Evolutionary conservation across 2,329 filamentous ascomycete species (phyloP), one percentile per base, ranked within the genome.

Genomic region (Huntiella moniliformis): DNA sequence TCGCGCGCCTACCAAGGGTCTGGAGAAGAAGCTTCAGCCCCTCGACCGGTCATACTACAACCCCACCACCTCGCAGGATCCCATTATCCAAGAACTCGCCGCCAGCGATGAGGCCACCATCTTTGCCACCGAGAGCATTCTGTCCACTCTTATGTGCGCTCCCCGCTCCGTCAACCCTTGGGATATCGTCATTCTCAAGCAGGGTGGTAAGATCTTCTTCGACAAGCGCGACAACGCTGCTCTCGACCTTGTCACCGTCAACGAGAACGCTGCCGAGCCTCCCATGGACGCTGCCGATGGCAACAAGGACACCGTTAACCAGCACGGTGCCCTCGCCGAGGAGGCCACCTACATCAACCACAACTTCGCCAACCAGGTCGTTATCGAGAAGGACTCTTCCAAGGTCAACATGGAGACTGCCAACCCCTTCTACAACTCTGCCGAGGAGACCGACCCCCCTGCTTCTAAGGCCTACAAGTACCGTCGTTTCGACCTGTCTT

Each of bases 261-360:
- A 98, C 66, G 91, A 98, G 70, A 98, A 98, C 64, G 91, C 91
- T 7, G 82, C 82, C 51, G 91, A 98, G 62, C 85, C 88, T 18
- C 91, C 91, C 34, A 73, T 96, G 45, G 91, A 98, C 62, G 77
- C 82, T 22, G 79, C 84, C 48, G 88, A 96, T 58, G 84, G 84
- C 56, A 86, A 84, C 69, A 92, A 94, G 67, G 91, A 98, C 60
- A 70, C 74, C 53, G 81, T 98, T 66, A 98, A 98, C 74, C 86
- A 86, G 58, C 91, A 91, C n/a, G 67, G 70, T 46, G 85, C 87
- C 45, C 77, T 98, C 48, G 88, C 92, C 58, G 81, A 95, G 63
- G 91, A 98, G 67, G 91, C 91, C 46, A 98, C 91, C 44, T 92
- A 95, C 70, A 98, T 98, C 74, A 98, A 98, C 76, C 91, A 96